phyloP scores from a whole-genome alignment of 805 yeast species.

The Yamadazyma scolyti region DNA sequence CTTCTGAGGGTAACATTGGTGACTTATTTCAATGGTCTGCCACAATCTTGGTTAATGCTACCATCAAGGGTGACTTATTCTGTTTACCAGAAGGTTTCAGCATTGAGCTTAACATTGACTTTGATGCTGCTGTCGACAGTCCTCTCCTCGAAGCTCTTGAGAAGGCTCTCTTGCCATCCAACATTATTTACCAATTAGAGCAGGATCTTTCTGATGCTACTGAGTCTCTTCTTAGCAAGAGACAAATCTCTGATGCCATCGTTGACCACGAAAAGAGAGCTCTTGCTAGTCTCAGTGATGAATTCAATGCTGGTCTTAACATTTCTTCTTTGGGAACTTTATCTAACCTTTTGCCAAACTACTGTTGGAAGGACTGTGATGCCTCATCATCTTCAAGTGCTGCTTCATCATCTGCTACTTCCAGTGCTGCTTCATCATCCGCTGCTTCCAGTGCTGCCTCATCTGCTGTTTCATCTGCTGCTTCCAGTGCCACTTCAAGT shows the following conservation, averaged over 20 bases:
- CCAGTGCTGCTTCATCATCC: constrained; percentile 1
- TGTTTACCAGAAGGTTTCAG: constrained; percentile 24
- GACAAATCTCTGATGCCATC: constrained; percentile 8
- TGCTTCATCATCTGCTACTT: constrained; percentile 1
- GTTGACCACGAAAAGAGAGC: constrained; percentile 8
- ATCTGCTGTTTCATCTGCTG: constrained; percentile 3
- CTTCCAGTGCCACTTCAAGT: constrained; percentile 4
- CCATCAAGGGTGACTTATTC: constrained; percentile 13
- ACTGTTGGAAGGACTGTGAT: constrained; percentile 13
- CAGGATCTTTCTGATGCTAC: constrained; percentile 3
- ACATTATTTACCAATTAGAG: constrained; percentile 8
- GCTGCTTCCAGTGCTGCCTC: not conserved
- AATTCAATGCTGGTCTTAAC: constrained; percentile 5
- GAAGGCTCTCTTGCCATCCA: constrained; percentile 8
- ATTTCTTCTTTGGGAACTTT: constrained; percentile 8
- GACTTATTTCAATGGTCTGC: constrained; percentile 23
- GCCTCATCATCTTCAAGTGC: constrained; percentile 3
- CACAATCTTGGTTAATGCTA: constrained; percentile 19
- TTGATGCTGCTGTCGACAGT: constrained; percentile 5
- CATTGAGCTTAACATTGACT: constrained; percentile 11
- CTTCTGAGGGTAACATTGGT: constrained; percentile 10
- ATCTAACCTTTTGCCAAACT: constrained; percentile 12
- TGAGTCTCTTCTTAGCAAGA: constrained; percentile 1
- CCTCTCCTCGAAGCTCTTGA: constrained; percentile 6
- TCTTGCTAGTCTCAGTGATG: constrained; percentile 5